phyloP scores from a whole-genome alignment of 768 basidiomycete genomes.

The Coprinellus micaceus region DNA sequence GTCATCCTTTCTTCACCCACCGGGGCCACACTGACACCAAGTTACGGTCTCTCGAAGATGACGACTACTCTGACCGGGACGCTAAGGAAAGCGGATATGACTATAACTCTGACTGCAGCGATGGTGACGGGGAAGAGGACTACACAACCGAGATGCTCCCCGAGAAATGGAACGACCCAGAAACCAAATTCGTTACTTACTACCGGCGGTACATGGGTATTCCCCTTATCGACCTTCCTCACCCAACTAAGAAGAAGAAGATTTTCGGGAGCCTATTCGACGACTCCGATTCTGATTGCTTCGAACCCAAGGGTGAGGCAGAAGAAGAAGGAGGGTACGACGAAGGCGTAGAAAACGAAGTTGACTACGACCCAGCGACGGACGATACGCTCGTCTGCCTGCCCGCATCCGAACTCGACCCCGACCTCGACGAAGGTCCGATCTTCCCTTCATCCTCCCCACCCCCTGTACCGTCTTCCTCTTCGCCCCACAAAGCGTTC shows the following conservation, averaged over 20 bases:
- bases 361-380: background rate
- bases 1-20: constrained; percentile 18
- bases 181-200: constrained; percentile 28
- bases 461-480: constrained; percentile 3
- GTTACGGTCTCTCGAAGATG: background rate
- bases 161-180: constrained; percentile 28
- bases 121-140: constrained; percentile 16
- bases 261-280: constrained; percentile 10
- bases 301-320: too few species aligned
- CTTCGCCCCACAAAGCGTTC: constrained; percentile 3
- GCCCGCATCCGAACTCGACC: background rate
- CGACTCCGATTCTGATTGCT: too few species aligned
- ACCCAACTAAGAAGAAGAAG: too few species aligned
- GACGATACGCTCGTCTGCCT: background rate
- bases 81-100: constrained; percentile 20
- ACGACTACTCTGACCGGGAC: background rate
- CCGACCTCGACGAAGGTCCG: constrained; percentile 4
- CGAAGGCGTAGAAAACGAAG: constrained; percentile 17
- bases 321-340: too few species aligned
- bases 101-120: constrained; percentile 15
- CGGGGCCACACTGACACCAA: background rate
- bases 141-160: constrained; percentile 11
- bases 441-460: constrained; percentile 6
- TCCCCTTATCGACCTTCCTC: constrained; percentile 8
- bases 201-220: constrained; percentile 25